Evolutionary conservation across 2,329 filamentous ascomycete genomes (phyloP).

Genomic region (Hypocrella siamensis): DNA sequence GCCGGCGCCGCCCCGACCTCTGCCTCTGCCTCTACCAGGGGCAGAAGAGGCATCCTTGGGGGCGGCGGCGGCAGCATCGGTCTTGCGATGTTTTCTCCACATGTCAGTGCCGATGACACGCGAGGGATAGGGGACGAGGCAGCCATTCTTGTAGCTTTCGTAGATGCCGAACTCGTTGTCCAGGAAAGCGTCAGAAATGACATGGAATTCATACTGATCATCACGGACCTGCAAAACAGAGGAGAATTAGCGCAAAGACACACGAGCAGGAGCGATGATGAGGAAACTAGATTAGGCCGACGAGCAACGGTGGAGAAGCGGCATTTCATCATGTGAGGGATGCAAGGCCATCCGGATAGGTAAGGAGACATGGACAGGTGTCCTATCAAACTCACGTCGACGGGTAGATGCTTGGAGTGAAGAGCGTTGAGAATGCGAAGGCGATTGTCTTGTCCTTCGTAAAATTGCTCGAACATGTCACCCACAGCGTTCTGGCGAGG

Average conservation of each 20-base stretch:
- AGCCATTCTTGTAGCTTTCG: slow-evolving; percentile 22
- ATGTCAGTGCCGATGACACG: slow-evolving; percentile 25
- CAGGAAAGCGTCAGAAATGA: slow-evolving; percentile 26
- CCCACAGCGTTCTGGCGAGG: slow-evolving; percentile 18
- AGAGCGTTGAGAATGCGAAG: slow-evolving; percentile 29
- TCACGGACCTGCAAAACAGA: slow-evolving; percentile 22
- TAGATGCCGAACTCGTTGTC: slow-evolving; percentile 27
- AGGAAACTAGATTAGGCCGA: too few relatives aligned
- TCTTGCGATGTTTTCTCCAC: slow-evolving; percentile 20
- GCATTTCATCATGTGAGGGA: neutral
- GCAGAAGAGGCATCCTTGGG: slow-evolving; percentile 10
- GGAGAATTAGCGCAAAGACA: slow-evolving; percentile 4
- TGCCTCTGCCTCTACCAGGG: slow-evolving; percentile 14
- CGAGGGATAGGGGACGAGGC: slow-evolving; percentile 29
- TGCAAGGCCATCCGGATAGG: too few relatives aligned
- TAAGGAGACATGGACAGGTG: too few relatives aligned
- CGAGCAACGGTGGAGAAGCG: slow-evolving; percentile 7
- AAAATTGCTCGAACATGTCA: slow-evolving; percentile 23
- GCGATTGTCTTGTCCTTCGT: slow-evolving; percentile 28
- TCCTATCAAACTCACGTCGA: slow-evolving; percentile 27
- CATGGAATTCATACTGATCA: slow-evolving; percentile 27
- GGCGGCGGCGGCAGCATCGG: slow-evolving; percentile 20
- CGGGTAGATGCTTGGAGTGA: slow-evolving; percentile 25
- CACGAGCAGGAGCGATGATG: slow-evolving; percentile 1
- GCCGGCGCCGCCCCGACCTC: slow-evolving; percentile 17